Conservation (phyloP, 1,284 basidiomycete genomes). For the Boletus smithii region DNA sequence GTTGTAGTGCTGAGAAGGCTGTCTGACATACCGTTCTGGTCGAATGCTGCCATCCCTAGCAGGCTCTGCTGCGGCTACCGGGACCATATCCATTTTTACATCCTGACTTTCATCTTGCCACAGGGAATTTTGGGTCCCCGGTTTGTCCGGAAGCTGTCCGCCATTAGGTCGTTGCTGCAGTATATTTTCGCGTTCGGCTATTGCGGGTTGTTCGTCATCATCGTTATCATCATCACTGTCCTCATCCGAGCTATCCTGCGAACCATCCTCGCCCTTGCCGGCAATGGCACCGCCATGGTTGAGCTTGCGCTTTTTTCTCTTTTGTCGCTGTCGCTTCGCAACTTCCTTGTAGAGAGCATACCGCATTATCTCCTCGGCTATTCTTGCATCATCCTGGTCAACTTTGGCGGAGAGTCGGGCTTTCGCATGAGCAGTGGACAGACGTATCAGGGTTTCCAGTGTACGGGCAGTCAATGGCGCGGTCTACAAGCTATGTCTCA, state of each 20-base stretch:
- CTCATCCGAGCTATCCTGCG: constrained; percentile 42
- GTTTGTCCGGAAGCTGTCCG: constrained; percentile 33
- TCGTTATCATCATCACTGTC: constrained; percentile 43
- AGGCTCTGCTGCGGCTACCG: constrained; percentile 33
- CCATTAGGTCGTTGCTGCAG: constrained; percentile 32
- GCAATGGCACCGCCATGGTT: constrained; percentile 50
- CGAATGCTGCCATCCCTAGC: constrained; percentile 42
- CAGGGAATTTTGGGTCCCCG: constrained; percentile 44
- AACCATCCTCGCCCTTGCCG: constrained; percentile 39
- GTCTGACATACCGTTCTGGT: constrained; percentile 52
- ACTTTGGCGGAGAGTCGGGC: constrained; percentile 86
- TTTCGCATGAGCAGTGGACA: constrained; percentile 97
- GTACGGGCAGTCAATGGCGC: constrained; percentile 98
- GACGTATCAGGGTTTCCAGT: constrained; percentile 96
- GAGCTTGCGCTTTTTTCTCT: constrained; percentile 77
- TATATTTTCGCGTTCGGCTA: constrained; percentile 51
- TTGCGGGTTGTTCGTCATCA: constrained; percentile 38
- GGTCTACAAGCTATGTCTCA: constrained; percentile 54
- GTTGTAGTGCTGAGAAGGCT: not conserved
- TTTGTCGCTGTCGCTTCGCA: constrained; percentile 65
- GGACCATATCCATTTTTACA: constrained; percentile 55
- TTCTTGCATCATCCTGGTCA: constrained; percentile 81
- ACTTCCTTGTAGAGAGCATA: constrained; percentile 99
- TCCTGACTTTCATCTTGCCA: constrained; percentile 66
- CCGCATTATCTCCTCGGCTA: constrained; percentile 93